Evolutionary conservation across 306 rosid genomes (phyloP), one percentile per base, ranked within the genome.

Genomic region (Gastrolobium bilobum): DNA sequence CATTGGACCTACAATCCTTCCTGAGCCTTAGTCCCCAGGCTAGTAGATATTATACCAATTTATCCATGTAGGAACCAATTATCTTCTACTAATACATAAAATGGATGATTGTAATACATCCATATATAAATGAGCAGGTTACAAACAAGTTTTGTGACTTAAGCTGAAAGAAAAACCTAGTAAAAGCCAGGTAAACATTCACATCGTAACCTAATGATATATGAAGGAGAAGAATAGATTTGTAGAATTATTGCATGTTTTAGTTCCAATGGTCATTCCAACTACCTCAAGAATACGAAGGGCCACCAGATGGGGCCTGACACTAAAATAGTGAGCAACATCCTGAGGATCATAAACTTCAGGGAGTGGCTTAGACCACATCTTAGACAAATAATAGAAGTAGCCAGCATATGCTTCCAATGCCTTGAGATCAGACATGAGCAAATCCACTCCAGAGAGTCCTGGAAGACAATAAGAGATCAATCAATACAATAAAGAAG

Each of bases 331-430:
- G 59, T 78, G 91, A 74, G 89, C 92, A 85, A 92, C 86, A 61
- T 81, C 78, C 73, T 89, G 80, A 26, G 97, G 89, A 80, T 94
- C 97, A 81, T 94, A 92, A 68, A 67, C 90, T 89, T 91, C 92
- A 50, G 99, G 99, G 73, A 92, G 97, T 10, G 99, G 99, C 75
- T 83, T 94, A 31, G 99, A 88, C 97, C 99, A 94, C 14, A 88
- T 34, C 87, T 89, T 92, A 43, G 94, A 87, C 58, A 84, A 75
- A 79, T 73, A 79, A 65, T 89, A 92, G 72, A 87, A 91, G 81
- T 92, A 94, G 47, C 81, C 70, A 66, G 90, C 94, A 62, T 92
- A 92, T 54, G 93, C 88, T 86, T 94, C 93, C 79, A 92, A 77
- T 39, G 97, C 99, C 75, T 89, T 90, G 57, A 92, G 91, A 83